A percentile compares a stretch with the other conserved stretches of the same genome.
These are phyloP conservation scores for Zymoseptoria ardabiliae DNA, from an alignment of 2,329 filamentous ascomycete species.

Conservation along the genomic window DNA sequence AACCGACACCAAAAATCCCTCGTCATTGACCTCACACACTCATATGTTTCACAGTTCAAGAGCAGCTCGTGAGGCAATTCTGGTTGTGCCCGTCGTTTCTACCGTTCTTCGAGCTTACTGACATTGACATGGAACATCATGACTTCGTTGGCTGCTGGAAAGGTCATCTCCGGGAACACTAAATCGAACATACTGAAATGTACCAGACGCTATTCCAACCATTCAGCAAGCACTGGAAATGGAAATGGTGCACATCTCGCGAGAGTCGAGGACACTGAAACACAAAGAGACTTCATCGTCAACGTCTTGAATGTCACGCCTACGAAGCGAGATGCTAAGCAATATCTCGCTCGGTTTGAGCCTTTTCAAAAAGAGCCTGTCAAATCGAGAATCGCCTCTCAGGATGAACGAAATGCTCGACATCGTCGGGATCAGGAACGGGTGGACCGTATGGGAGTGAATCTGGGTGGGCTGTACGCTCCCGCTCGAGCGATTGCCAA, in stretches of 20 bases:
- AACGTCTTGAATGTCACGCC: constrained; percentile 82
- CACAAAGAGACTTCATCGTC: constrained; percentile 62
- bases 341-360: constrained; percentile 85
- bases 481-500: constrained; percentile 51
- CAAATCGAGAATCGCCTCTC: constrained; percentile 7
- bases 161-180: constrained; percentile 26
- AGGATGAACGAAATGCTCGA: constrained; percentile 18
- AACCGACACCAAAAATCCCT: background rate
- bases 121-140: constrained; percentile 28
- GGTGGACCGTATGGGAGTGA: constrained; percentile 45
- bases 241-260: constrained; percentile 9
- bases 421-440: constrained; percentile 18
- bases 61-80: background rate
- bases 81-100: background rate
- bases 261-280: constrained; percentile 16
- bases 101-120: background rate
- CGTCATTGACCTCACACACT: background rate
- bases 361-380: constrained; percentile 31
- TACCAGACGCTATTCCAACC: constrained; percentile 9
- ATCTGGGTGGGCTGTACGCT: constrained; percentile 54
- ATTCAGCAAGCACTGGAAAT: constrained; percentile 11
- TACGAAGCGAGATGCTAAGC: constrained; percentile 85
- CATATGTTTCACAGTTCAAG: background rate
- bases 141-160: constrained; percentile 31
- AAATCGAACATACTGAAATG: constrained; percentile 12